Evolutionary conservation across 2,329 filamentous ascomycete genomes (phyloP).

Genomic region (Penicillium sp.): DNA sequence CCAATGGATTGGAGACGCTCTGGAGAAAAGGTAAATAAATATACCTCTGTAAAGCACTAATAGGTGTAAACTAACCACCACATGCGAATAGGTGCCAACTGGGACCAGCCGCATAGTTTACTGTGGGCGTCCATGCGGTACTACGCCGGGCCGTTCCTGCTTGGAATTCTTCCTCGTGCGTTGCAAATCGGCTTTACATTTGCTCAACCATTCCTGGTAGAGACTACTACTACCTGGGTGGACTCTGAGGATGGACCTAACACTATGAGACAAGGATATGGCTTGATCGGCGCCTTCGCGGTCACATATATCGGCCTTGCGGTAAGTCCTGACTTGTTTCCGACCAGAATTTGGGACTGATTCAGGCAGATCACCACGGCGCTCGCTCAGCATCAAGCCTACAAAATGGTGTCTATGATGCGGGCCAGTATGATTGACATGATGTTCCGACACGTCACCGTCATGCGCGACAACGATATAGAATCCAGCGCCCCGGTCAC

Average conservation of each 20-base stretch:
- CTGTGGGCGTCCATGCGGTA: slow-evolving; percentile 1
- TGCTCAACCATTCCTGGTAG: neutral
- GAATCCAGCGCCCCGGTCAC: neutral
- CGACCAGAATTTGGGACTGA: neutral
- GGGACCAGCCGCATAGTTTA: neutral
- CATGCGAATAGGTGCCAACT: neutral
- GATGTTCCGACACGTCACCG: neutral
- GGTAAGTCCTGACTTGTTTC: neutral
- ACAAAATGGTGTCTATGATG: neutral
- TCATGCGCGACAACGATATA: neutral
- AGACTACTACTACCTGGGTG: neutral
- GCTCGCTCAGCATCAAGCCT: neutral
- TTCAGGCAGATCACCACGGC: neutral
- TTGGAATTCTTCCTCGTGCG: neutral
- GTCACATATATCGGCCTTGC: neutral
- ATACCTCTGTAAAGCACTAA: neutral
- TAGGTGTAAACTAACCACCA: neutral
- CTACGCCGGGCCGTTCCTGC: neutral
- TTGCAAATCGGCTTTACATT: neutral
- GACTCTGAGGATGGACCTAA: neutral
- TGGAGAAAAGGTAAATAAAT: neutral
- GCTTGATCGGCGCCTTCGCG: neutral
- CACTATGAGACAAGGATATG: neutral
- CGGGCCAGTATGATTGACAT: neutral
- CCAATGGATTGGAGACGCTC: neutral